Conservation (phyloP, 495 filamentous ascomycete species). For the Daldinia decipiens region DNA sequence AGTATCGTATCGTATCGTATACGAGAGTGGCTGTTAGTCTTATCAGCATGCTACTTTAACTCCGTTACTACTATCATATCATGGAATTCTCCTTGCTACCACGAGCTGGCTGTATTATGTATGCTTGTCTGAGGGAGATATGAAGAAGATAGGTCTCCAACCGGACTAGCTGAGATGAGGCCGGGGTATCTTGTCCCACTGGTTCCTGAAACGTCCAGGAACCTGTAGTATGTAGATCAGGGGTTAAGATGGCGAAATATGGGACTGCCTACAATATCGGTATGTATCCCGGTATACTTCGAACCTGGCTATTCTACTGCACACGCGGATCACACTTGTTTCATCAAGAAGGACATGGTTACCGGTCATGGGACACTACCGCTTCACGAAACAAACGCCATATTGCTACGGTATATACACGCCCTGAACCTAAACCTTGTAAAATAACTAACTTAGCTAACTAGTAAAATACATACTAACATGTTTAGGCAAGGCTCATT, state of each 20-base stretch:
- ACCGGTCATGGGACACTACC: slow-evolving; percentile 32
- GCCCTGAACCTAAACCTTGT: slow-evolving; percentile 12
- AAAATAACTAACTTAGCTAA: no score
- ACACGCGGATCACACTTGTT: slow-evolving; percentile 6
- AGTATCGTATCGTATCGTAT: neutral
- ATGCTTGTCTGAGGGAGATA: no score
- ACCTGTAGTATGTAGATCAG: slow-evolving; percentile 35
- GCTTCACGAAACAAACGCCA: slow-evolving; percentile 41
- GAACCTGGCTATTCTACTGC: slow-evolving; percentile 1
- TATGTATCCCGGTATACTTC: slow-evolving; percentile 9
- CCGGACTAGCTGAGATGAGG: neutral
- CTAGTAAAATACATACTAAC: slow-evolving; percentile 8
- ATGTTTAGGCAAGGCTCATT: slow-evolving; percentile 11
- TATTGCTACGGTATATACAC: slow-evolving; percentile 19
- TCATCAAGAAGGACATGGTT: slow-evolving; percentile 20
- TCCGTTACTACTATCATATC: slow-evolving; percentile 1
- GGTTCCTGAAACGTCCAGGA: slow-evolving; percentile 38
- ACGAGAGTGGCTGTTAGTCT: neutral
- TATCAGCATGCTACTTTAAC: neutral
- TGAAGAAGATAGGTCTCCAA: neutral
- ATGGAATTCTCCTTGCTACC: neutral
- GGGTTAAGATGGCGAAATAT: slow-evolving; percentile 32
- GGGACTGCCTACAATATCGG: slow-evolving; percentile 21
- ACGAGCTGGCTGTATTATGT: neutral
- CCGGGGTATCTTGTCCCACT: slow-evolving; percentile 25